Percentiles rank a stretch among this genome's conserved stretches.
These are phyloP conservation scores for Pythium apleroticum DNA, from an alignment of 352 stramenopile genomes.

Conservation along the genomic window DNA sequence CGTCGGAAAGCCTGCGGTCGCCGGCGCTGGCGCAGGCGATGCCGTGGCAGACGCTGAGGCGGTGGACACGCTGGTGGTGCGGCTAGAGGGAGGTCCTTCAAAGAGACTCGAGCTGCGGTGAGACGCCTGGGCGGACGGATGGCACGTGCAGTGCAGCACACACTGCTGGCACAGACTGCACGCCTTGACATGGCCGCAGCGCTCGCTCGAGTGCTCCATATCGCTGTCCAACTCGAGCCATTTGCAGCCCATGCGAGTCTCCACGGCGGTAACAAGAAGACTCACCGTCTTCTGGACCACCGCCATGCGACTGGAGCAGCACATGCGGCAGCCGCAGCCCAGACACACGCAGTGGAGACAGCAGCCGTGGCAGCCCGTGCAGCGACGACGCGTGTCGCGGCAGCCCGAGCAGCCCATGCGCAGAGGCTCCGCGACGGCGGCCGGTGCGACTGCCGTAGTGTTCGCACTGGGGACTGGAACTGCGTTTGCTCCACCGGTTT, in stretches of 20 bases:
- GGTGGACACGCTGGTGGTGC: neutral
- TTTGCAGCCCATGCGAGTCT: conserved; percentile 60
- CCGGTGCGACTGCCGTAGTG: neutral
- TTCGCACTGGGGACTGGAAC: neutral
- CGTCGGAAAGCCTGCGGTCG: conserved; percentile 29
- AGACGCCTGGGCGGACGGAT: conserved; percentile 20
- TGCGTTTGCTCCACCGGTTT: neutral
- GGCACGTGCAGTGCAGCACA: conserved; percentile 21
- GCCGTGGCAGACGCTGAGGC: neutral
- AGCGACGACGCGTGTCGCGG: conserved; percentile 56
- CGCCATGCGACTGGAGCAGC: conserved; percentile 50
- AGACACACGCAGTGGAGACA: conserved; percentile 74
- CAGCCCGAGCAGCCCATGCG: conserved; percentile 68
- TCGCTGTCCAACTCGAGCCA: conserved; percentile 37
- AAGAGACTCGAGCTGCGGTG: conserved; percentile 1
- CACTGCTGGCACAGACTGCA: conserved; percentile 30
- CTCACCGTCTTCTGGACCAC: conserved; percentile 63
- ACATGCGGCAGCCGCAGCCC: conserved; percentile 72
- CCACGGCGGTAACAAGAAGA: conserved; percentile 55
- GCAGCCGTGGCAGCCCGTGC: conserved; percentile 61
- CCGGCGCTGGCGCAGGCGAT: neutral
- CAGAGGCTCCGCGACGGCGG: conserved; percentile 31
- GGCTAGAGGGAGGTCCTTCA: neutral
- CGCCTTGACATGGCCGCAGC: conserved; percentile 27
- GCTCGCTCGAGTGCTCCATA: conserved; percentile 12